These are phyloP conservation scores for Lactarius hengduanensis DNA, from an alignment of 768 basidiomycete species.

Conservation along the genomic window DNA sequence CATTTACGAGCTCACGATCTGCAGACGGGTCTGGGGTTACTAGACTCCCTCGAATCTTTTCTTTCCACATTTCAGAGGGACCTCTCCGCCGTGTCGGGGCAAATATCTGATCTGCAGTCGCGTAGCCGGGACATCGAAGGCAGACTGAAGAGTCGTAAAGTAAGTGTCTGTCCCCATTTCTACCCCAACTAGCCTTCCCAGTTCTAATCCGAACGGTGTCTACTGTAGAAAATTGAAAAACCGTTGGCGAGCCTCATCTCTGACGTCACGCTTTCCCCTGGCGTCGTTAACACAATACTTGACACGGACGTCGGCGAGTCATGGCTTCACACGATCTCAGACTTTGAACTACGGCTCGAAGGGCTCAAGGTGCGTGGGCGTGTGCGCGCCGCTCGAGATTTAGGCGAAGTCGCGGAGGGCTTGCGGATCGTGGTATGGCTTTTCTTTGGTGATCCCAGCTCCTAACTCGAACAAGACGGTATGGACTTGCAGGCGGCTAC, in stretches of 20 bases:
- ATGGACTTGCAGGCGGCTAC: conserved; percentile 65
- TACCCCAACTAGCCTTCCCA: neutral
- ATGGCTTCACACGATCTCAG: conserved; percentile 83
- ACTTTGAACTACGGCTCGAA: conserved; percentile 75
- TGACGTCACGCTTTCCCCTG: conserved; percentile 80
- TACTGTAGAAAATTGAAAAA: conserved; percentile 76
- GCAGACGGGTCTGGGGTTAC: conserved; percentile 81
- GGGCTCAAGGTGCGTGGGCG: conserved; percentile 69
- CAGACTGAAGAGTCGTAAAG: conserved; percentile 79
- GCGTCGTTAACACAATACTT: conserved; percentile 70
- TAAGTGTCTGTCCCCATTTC: conserved; percentile 41
- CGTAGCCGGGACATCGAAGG: conserved; percentile 89
- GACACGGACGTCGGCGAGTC: conserved; percentile 82
- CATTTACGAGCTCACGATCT: neutral
- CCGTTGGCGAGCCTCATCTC: conserved; percentile 78
- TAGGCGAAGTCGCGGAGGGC: conserved; percentile 82
- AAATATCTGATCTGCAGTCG: conserved; percentile 91
- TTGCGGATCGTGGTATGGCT: conserved; percentile 79
- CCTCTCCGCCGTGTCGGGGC: conserved; percentile 90
- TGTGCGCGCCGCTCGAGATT: conserved; percentile 83
- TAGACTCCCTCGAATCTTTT: conserved; percentile 88
- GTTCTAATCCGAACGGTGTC: conserved; percentile 7
- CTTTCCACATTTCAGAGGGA: conserved; percentile 95
- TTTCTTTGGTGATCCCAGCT: neutral
- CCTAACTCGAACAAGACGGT: conserved; percentile 5